Conservation (phyloP, 371 early-diverging fungal species). For the Mucor saturninus region DNA sequence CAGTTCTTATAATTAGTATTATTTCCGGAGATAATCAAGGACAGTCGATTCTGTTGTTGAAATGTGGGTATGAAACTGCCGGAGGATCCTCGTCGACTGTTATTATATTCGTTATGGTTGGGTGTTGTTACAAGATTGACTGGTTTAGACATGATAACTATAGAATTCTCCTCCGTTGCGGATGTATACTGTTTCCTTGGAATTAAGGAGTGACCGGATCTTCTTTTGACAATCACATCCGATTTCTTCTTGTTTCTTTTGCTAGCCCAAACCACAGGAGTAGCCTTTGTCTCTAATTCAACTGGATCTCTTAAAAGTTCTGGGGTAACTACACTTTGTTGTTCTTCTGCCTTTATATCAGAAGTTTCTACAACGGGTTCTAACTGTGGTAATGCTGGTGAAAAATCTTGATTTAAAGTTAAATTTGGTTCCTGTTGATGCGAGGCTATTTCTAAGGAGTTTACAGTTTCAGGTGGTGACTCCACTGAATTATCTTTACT, state of each 20-base stretch:
- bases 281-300: neutral
- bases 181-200: constrained; percentile 6
- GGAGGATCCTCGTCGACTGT: neutral
- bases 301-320: neutral
- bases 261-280: neutral
- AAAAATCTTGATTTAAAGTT: neutral
- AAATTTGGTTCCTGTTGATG: neutral
- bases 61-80: constrained; percentile 8
- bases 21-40: neutral
- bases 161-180: neutral
- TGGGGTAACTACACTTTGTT: neutral
- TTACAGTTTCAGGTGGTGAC: neutral
- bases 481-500: neutral
- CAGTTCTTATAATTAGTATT: neutral
- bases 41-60: neutral
- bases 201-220: constrained; percentile 5
- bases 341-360: neutral
- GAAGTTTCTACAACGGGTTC: neutral
- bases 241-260: neutral
- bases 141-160: neutral
- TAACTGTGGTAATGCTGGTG: neutral
- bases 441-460: neutral
- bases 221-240: neutral
- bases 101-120: neutral
- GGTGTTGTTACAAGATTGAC: neutral